phyloP scores from a whole-genome alignment of 225 moss, liverwort and hornwort genomes.

The Lunularia cruciata region DNA sequence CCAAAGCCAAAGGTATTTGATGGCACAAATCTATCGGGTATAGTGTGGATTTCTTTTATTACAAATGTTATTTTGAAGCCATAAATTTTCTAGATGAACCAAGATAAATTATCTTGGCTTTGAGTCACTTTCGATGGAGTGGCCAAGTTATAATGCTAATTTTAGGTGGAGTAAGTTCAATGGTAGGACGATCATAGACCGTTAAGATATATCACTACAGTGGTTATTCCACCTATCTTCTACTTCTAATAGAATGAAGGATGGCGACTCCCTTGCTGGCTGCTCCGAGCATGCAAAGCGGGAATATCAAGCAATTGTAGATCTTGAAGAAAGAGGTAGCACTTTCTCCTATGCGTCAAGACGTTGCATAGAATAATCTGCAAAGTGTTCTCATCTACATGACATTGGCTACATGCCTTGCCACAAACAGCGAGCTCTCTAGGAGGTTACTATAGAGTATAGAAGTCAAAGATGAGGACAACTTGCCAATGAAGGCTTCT shows the following conservation, averaged over 20 bases:
- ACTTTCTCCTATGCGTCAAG: background rate
- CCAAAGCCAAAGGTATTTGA: no score
- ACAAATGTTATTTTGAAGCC: no score
- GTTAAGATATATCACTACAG: background rate
- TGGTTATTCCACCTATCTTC: background rate
- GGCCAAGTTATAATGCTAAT: no score
- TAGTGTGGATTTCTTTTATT: no score
- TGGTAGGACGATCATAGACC: no score
- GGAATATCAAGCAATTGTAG: background rate
- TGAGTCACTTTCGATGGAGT: no score
- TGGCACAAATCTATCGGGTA: no score
- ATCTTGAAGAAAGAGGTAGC: background rate
- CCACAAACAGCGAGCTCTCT: background rate
- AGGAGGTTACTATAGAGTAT: background rate
- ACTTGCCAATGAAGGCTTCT: background rate
- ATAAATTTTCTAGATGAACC: no score
- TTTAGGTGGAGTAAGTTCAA: no score
- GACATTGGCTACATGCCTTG: background rate
- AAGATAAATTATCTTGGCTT: no score
- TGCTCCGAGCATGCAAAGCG: slow-evolving; percentile 5
- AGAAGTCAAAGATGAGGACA: background rate
- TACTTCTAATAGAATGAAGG: background rate
- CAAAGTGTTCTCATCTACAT: background rate
- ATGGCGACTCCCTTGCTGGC: background rate
- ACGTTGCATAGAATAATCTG: background rate